Conservation (phyloP, 225 moss, liverwort and hornwort species). For the Physcomitrellopsis africana region DNA sequence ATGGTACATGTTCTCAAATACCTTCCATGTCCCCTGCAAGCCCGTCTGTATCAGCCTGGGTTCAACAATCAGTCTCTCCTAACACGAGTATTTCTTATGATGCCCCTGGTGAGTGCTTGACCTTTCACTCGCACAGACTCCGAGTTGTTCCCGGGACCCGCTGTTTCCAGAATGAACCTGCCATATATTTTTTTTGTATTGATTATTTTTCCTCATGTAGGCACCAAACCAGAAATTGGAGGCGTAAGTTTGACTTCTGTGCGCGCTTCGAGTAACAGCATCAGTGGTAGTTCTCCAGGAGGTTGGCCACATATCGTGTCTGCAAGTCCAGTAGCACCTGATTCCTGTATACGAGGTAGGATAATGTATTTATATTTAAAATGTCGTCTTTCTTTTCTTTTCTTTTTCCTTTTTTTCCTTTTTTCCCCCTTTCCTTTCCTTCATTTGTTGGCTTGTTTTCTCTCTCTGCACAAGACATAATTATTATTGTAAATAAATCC, state of each 20-base stretch:
- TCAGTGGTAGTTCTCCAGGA: conserved; percentile 82
- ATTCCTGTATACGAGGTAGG: conserved; percentile 63
- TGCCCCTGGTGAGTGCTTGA: conserved; percentile 52
- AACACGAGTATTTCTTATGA: conserved; percentile 39
- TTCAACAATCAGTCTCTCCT: conserved; percentile 58
- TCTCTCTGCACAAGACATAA: no score
- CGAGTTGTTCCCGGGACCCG: background rate
- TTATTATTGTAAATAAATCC: no score
- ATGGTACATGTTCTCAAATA: conserved; percentile 36
- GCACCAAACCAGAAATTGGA: conserved; percentile 53
- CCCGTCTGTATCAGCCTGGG: conserved; percentile 63
- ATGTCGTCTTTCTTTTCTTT: no score
- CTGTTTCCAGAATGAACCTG: background rate
- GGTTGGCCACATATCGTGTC: conserved; percentile 77
- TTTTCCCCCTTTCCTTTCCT: no score
- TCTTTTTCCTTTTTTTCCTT: no score
- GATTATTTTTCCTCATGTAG: conserved; percentile 17
- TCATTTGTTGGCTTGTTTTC: no score
- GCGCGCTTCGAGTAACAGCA: conserved; percentile 78
- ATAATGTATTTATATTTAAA: no score
- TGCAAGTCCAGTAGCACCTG: conserved; percentile 70
- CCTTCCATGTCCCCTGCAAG: conserved; percentile 39
- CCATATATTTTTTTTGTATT: background rate
- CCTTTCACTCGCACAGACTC: conserved; percentile 24
- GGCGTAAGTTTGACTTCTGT: conserved; percentile 48